phyloP scores from a whole-genome alignment of 228 moss, liverwort and hornwort species.

The Sphagnum fallax region DNA sequence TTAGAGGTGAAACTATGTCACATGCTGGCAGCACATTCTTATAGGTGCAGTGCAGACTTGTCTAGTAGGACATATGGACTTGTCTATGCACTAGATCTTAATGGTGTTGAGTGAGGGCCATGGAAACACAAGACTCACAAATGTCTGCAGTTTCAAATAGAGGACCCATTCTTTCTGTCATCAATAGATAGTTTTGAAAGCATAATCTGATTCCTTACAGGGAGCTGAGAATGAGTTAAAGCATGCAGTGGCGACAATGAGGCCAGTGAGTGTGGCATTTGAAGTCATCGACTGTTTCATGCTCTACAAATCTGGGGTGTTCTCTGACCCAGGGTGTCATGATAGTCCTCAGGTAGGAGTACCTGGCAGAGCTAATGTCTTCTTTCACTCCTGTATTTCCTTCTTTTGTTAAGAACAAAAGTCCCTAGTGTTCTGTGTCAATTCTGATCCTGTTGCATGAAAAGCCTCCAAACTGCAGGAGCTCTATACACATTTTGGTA shows the following conservation, averaged over 20 bases:
- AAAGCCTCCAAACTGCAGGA: too few species aligned
- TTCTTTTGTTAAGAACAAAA: too few species aligned
- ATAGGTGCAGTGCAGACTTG: too few species aligned
- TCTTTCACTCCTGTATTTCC: too few species aligned
- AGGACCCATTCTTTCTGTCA: neutral
- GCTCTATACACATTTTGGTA: too few species aligned
- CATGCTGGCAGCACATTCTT: too few species aligned
- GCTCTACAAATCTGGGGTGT: slow-evolving; percentile 69
- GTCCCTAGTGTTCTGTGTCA: too few species aligned
- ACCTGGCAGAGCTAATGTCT: too few species aligned
- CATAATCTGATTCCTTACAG: slow-evolving; percentile 16
- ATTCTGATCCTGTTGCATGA: too few species aligned
- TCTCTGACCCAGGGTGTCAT: slow-evolving; percentile 50
- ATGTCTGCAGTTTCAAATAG: too few species aligned
- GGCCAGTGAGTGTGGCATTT: slow-evolving; percentile 86
- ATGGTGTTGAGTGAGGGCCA: neutral
- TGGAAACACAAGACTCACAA: neutral
- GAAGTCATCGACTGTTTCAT: slow-evolving; percentile 51
- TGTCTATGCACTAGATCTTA: neutral
- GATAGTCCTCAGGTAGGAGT: slow-evolving; percentile 53
- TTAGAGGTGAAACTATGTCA: too few species aligned
- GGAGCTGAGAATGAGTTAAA: slow-evolving; percentile 81
- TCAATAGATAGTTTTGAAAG: neutral
- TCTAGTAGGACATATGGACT: too few species aligned
- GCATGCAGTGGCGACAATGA: slow-evolving; percentile 74